Evolutionary conservation across 2,329 filamentous ascomycete species (phyloP).

Genomic region (Sordariomycetes sp.): DNA sequence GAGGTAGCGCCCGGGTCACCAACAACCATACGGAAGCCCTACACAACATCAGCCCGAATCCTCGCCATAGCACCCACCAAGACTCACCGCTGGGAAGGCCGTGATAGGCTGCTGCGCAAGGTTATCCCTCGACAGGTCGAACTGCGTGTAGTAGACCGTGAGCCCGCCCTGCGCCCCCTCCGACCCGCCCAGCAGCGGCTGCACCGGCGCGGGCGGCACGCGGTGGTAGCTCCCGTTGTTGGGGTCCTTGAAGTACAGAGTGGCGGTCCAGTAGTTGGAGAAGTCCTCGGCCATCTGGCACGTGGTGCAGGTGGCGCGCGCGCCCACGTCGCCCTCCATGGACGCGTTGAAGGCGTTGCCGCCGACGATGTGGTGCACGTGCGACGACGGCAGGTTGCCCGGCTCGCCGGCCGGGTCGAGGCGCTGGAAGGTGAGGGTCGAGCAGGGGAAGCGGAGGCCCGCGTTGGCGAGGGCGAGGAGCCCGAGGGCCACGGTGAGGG

Average conservation of each 20-base stretch:
- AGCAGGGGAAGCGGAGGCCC: constrained; percentile 27
- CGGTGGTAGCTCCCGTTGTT: constrained; percentile 8
- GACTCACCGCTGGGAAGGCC: constrained; percentile 34
- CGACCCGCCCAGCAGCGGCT: constrained; percentile 15
- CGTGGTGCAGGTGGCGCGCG: constrained; percentile 7
- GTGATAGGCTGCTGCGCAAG: constrained; percentile 20
- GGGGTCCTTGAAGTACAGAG: constrained; percentile 7
- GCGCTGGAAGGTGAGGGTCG: constrained; percentile 33
- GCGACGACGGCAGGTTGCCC: constrained; percentile 37
- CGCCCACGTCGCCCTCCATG: constrained; percentile 20
- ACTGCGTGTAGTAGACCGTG: constrained; percentile 33
- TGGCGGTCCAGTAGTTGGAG: constrained; percentile 10
- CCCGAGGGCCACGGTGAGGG: background rate
- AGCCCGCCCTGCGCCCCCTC: constrained; percentile 17
- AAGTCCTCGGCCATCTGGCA: constrained; percentile 8
- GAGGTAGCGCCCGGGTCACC: constrained; percentile 25
- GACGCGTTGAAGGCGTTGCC: constrained; percentile 33
- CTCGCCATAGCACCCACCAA: constrained; percentile 6
- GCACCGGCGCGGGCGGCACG: constrained; percentile 6
- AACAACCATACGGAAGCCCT: constrained; percentile 37
- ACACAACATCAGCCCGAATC: background rate
- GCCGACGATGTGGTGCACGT: constrained; percentile 51
- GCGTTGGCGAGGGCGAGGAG: constrained; percentile 14
- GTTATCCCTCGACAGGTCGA: constrained; percentile 12
- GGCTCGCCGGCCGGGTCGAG: constrained; percentile 28